Conservation (phyloP, 2,329 filamentous ascomycete species). For the Talaromyces funiculosus region DNA sequence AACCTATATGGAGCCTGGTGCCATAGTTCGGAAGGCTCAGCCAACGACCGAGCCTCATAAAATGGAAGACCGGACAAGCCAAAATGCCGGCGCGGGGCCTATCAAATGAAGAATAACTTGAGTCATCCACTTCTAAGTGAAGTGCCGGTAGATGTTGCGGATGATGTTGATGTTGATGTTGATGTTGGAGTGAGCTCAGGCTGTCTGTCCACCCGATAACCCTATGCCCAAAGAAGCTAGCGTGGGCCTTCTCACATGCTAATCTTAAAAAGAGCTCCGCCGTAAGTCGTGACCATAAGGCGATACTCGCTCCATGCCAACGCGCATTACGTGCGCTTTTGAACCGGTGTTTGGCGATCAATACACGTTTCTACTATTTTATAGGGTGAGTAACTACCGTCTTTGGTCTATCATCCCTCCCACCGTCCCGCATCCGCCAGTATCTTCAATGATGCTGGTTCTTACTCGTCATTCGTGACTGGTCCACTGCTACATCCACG, state of each 20-base stretch:
- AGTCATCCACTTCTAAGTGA: neutral
- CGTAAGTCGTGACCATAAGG: constrained; percentile 2
- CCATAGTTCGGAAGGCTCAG: neutral
- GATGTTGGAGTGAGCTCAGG: neutral
- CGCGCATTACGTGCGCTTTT: neutral
- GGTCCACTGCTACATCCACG: constrained; percentile 31
- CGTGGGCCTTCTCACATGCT: constrained; percentile 1
- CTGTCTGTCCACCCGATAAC: neutral
- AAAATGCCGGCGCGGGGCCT: neutral
- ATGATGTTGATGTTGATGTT: neutral
- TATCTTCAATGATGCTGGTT: neutral
- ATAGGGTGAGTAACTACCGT: neutral
- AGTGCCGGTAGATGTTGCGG: neutral
- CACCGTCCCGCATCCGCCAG: neutral
- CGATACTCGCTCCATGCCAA: neutral
- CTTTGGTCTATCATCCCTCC: neutral
- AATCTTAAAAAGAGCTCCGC: neutral
- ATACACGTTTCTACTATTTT: neutral
- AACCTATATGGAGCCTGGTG: neutral
- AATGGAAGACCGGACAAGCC: neutral
- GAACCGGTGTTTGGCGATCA: neutral
- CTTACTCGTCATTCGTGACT: neutral
- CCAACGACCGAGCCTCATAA: neutral
- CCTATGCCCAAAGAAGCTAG: neutral
- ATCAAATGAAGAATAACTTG: neutral